These are phyloP conservation scores for Fusarium sambucinum DNA, from an alignment of 2,329 filamentous ascomycete species.

Conservation along the genomic window DNA sequence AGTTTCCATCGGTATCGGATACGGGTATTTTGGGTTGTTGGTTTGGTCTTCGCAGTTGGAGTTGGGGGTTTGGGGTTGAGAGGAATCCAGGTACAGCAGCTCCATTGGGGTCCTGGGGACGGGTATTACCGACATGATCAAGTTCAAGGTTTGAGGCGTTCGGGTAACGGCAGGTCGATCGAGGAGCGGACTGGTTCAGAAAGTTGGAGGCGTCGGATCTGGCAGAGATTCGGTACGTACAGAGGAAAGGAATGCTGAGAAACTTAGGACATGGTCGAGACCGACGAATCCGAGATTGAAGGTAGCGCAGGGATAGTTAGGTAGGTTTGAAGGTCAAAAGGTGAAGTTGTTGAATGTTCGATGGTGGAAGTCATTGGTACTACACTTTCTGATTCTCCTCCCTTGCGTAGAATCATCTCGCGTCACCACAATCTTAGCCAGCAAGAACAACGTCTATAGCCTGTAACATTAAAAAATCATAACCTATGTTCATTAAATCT, in stretches of 20 bases:
- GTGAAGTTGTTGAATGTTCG: background rate
- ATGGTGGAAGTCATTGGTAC: background rate
- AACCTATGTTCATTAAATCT: no score
- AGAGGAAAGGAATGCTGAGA: background rate
- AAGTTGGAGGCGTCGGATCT: background rate
- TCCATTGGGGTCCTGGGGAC: background rate
- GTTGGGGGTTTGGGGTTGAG: slow-evolving; percentile 1
- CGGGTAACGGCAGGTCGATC: background rate
- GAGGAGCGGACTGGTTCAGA: background rate
- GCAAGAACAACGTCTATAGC: background rate
- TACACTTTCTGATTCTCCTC: background rate
- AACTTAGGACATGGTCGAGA: background rate
- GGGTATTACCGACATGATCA: background rate
- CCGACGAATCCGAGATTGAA: no score
- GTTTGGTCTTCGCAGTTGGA: background rate
- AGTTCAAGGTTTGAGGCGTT: background rate
- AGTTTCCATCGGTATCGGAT: background rate
- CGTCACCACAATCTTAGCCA: background rate
- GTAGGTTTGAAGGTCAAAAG: background rate
- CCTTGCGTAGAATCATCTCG: background rate
- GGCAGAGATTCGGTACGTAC: no score
- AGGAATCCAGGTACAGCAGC: background rate
- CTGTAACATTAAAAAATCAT: background rate
- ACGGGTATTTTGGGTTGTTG: background rate
- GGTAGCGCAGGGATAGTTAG: background rate